Base-by-base conservation (phyloP, 2,329 filamentous ascomycete species). In the Claviceps arundinis region DNA sequence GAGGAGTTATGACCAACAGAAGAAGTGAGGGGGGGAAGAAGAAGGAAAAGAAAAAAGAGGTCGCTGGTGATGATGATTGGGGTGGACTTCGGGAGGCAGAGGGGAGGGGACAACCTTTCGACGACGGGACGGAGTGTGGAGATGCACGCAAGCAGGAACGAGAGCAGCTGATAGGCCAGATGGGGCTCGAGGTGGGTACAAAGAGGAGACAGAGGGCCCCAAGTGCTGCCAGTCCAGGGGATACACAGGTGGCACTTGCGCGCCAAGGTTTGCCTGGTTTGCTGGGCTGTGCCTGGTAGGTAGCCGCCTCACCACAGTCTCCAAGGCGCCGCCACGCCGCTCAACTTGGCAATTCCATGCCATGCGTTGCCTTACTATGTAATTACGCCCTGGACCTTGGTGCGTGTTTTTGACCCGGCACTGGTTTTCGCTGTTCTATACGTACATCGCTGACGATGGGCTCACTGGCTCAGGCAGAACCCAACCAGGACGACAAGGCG, bases 11-110 rank as follows among this genome's bases (percentile, higher is more conserved):
- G 61, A 55, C 53, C 56, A 54, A 58, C 52, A 54, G 57, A 53
- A 58, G 54, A 19, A 53, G 56, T 16, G 24, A 34, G 24, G 47
- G 11, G 24, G 58, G 59, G 60, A 56, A 56, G 54, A 56, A 55
- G 60, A 56, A 54, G 56, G 56, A 55, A 57, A 56, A 60, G 16
- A n/a, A 55, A 50, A 53, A 54, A 55, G 57, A 55, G 59, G 54
- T 55, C 58, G 57, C 56, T 54, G 56, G 50, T 57, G 56, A 57
- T 56, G 52, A 56, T 53, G 49, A 46, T 37, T 30, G 30, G 55
- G 54, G 48, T 37, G 44, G 54, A 44, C 47, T 54, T 41, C 26
- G 38, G 47, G 42, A 37, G 47, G 37, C 19, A 43, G 40, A 41
- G 43, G 50, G 43, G 47, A 52, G 47, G 17, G 26, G 14, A 17